phyloP scores from a whole-genome alignment of 345 rosid species.

The Luvunga scandens region DNA sequence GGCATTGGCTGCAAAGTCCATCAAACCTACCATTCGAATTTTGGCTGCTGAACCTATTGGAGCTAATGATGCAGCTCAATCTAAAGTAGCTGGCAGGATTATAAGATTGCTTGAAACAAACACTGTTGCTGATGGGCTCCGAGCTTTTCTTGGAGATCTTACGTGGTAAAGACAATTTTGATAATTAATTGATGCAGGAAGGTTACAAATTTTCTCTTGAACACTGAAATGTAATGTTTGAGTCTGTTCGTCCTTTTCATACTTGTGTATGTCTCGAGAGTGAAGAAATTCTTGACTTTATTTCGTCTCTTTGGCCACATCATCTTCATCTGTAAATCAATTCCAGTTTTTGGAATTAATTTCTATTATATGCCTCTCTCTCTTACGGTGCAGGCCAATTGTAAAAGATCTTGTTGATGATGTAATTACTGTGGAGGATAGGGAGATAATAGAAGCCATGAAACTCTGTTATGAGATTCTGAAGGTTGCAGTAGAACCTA shows the following conservation, averaged over 20 bases:
- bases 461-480: slow-evolving; percentile 78
- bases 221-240: not conserved
- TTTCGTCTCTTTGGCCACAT: not conserved
- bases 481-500: slow-evolving; percentile 84
- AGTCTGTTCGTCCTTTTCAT: not conserved
- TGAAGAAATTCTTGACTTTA: not conserved
- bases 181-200: slow-evolving; percentile 2
- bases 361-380: not conserved
- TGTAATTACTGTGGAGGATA: slow-evolving; percentile 62
- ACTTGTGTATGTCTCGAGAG: not conserved
- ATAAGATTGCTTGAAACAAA: slow-evolving; percentile 62
- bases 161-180: slow-evolving; percentile 59
- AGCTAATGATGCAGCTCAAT: slow-evolving; percentile 88
- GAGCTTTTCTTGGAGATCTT: slow-evolving; percentile 74
- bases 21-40: slow-evolving; percentile 72
- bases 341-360: not conserved
- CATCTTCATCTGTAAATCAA: not conserved
- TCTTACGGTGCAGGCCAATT: slow-evolving; percentile 54
- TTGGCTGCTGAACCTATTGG: slow-evolving; percentile 90
- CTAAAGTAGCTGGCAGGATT: slow-evolving; percentile 75
- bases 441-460: slow-evolving; percentile 76
- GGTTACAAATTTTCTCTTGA: not conserved
- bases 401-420: slow-evolving; percentile 80
- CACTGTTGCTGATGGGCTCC: slow-evolving; percentile 85
- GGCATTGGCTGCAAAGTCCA: slow-evolving; percentile 87